phyloP scores from a whole-genome alignment of 768 basidiomycete genomes.

The Candolleomyces eurysporus region DNA sequence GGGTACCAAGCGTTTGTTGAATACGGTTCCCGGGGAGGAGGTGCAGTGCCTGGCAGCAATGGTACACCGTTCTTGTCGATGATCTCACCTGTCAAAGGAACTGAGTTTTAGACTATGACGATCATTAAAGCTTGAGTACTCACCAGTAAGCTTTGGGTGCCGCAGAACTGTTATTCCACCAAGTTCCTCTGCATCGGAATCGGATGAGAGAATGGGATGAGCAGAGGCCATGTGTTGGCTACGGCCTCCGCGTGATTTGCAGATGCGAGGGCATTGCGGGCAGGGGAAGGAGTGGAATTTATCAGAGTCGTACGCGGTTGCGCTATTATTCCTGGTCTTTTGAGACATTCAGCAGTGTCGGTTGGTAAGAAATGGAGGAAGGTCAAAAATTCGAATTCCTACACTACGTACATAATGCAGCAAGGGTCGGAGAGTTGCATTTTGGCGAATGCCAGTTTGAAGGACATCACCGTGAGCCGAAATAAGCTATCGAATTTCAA shows the following conservation, averaged over 20 bases:
- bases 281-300: not conserved
- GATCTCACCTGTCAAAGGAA: not conserved
- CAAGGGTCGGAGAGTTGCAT: too few species aligned
- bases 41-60: not conserved
- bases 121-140: not conserved
- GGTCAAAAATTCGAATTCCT: too few species aligned
- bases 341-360: not conserved
- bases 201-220: not conserved
- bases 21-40: not conserved
- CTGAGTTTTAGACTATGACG: not conserved
- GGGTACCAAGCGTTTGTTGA: constrained; percentile 1
- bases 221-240: not conserved
- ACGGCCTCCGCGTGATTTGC: not conserved
- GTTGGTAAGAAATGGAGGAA: not conserved
- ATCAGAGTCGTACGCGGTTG: not conserved
- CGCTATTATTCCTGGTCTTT: not conserved
- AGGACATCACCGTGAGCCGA: too few species aligned
- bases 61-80: not conserved
- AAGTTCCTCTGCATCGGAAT: not conserved
- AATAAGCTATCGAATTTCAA: too few species aligned
- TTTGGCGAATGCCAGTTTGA: too few species aligned
- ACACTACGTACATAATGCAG: too few species aligned
- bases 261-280: not conserved
- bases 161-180: not conserved
- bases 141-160: not conserved